Evolutionary conservation across 2,329 filamentous ascomycete genomes (phyloP).

Genomic region (Alternaria triticimaculans): DNA sequence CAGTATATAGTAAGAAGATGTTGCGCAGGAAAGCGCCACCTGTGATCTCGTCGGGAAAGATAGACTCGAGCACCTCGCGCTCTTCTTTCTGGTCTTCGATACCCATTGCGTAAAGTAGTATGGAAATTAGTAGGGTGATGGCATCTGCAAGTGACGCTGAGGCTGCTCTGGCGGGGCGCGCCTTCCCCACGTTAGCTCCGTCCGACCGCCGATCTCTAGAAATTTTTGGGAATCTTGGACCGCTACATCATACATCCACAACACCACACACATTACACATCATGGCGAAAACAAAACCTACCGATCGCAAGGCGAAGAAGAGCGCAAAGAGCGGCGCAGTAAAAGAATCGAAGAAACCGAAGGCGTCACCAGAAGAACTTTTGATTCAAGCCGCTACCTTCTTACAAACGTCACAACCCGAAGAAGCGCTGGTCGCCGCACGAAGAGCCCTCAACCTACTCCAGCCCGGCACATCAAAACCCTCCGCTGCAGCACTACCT

Average conservation of each 20-base stretch:
- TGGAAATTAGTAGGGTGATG: slow-evolving; percentile 2
- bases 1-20: slow-evolving; percentile 8
- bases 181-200: slow-evolving; percentile 35
- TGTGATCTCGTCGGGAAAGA: slow-evolving; percentile 97
- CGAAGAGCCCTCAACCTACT: slow-evolving; percentile 60
- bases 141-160: slow-evolving; percentile 17
- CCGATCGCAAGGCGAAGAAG: slow-evolving; percentile 51
- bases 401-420: slow-evolving; percentile 64
- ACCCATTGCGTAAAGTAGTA: slow-evolving; percentile 50
- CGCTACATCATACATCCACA: neutral
- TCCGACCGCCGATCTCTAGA: slow-evolving; percentile 25
- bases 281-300: slow-evolving; percentile 62
- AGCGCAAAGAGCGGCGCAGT: slow-evolving; percentile 44
- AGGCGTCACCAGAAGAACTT: slow-evolving; percentile 61
- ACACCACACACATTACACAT: neutral
- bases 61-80: slow-evolving; percentile 95
- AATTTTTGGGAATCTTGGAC: slow-evolving; percentile 27
- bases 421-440: slow-evolving; percentile 63
- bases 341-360: slow-evolving; percentile 54
- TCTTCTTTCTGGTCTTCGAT: slow-evolving; percentile 92
- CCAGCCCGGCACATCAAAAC: slow-evolving; percentile 45
- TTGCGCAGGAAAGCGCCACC: slow-evolving; percentile 57
- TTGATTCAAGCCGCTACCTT: slow-evolving; percentile 63
- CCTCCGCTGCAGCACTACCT: slow-evolving; percentile 60
- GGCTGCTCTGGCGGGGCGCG: slow-evolving; percentile 29